Evolutionary conservation across 768 basidiomycete genomes (phyloP).

Genomic region (Suillus americanus): DNA sequence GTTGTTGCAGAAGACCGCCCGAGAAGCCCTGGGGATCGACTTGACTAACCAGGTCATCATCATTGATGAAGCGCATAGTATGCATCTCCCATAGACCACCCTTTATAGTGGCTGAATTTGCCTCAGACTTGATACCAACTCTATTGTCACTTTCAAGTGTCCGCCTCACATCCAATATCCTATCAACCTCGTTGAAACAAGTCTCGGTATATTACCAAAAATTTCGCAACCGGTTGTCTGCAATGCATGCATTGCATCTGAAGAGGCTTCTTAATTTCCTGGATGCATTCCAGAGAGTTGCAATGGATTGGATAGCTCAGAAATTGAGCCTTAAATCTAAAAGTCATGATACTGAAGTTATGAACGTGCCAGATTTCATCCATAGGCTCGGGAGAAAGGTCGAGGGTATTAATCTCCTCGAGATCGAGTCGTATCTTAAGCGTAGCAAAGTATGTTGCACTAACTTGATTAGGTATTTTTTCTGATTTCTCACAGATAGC

Average conservation of each 20-base stretch:
- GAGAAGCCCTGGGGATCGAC: constrained; percentile 87
- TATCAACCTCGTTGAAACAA: constrained; percentile 69
- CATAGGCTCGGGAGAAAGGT: constrained; percentile 64
- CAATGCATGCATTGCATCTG: constrained; percentile 73
- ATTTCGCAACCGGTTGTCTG: constrained; percentile 75
- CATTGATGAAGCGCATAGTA: constrained; percentile 97
- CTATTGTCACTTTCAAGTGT: constrained; percentile 83
- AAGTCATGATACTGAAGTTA: constrained; percentile 48
- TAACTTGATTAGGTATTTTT: neutral
- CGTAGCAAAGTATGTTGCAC: constrained; percentile 66
- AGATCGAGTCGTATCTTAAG: constrained; percentile 78
- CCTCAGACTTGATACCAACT: constrained; percentile 82
- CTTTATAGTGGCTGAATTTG: constrained; percentile 1
- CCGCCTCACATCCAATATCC: constrained; percentile 52
- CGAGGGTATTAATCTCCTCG: constrained; percentile 78
- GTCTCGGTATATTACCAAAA: constrained; percentile 73
- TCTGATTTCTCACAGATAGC: constrained; percentile 46
- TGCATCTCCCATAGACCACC: constrained; percentile 26
- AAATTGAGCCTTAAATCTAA: constrained; percentile 18
- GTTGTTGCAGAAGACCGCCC: constrained; percentile 74
- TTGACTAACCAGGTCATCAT: constrained; percentile 83
- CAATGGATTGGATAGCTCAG: constrained; percentile 47
- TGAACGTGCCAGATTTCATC: constrained; percentile 68
- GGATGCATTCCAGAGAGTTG: constrained; percentile 62
- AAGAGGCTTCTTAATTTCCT: constrained; percentile 77